Conservation (phyloP, 1,139 yeast species). For the Magnusiomyces ingens region DNA sequence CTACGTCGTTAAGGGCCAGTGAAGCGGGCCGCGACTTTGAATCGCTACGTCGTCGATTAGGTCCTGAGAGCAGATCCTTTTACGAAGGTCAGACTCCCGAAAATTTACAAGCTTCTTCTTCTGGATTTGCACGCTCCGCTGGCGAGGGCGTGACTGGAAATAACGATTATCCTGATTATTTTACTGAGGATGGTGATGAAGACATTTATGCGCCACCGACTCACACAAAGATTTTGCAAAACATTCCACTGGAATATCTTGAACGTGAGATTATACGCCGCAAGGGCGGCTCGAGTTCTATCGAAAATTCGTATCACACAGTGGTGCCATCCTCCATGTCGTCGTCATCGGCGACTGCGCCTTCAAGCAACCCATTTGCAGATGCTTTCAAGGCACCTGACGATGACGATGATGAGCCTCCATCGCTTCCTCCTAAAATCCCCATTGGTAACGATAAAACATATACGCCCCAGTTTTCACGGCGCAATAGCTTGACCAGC, state of each 20-base stretch:
- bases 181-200: background rate
- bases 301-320: no score
- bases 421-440: constrained; percentile 1
- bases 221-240: constrained; percentile 1
- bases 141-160: no score
- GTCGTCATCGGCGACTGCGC: background rate
- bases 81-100: no score
- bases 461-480: background rate
- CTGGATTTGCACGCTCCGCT: no score
- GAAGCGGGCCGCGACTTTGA: no score
- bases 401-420: constrained; percentile 2
- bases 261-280: constrained; percentile 1
- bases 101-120: no score
- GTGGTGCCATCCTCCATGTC: background rate
- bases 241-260: background rate
- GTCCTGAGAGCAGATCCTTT: no score
- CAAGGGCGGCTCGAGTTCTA: background rate
- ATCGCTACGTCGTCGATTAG: no score
- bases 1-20: no score
- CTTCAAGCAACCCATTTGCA: background rate
- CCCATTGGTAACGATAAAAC: background rate
- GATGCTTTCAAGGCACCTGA: background rate
- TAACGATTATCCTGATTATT: no score
- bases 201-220: background rate
- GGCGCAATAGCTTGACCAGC: background rate